Evolutionary conservation across 345 rosid genomes (phyloP).

Genomic region (Reutealis trisperma): DNA sequence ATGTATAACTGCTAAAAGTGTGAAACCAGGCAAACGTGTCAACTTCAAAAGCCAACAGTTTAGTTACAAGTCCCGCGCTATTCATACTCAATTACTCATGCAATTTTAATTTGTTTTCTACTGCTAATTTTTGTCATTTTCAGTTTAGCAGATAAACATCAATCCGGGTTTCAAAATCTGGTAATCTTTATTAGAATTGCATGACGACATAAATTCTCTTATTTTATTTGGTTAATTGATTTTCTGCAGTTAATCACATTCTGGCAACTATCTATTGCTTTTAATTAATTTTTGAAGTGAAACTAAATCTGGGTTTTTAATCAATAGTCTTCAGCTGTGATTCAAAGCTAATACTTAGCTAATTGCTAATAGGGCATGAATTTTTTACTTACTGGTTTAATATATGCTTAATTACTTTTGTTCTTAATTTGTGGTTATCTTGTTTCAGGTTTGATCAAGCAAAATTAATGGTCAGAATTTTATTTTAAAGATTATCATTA

Average conservation of each 20-base stretch:
- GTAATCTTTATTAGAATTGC: neutral
- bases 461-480: neutral
- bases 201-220: too few relatives aligned
- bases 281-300: too few relatives aligned
- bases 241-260: too few relatives aligned
- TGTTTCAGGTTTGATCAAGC: neutral
- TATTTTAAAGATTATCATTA: neutral
- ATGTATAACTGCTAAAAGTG: neutral
- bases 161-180: neutral
- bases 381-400: too few relatives aligned
- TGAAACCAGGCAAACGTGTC: conserved; percentile 13
- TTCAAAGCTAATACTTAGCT: too few relatives aligned
- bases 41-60: neutral
- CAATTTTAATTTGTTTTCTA: neutral
- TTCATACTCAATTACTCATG: neutral
- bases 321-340: too few relatives aligned
- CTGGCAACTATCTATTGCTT: too few relatives aligned
- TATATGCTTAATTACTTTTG: neutral
- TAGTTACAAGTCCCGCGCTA: neutral
- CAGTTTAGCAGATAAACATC: neutral
- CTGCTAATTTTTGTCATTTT: neutral
- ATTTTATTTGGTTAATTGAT: too few relatives aligned
- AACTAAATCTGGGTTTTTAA: too few relatives aligned
- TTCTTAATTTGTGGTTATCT: neutral
- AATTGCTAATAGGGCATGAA: too few relatives aligned